Evolutionary conservation across 1,139 yeast genomes (phyloP), one percentile per base, ranked within the genome.

Genomic region (Debaryomycetaceae sp.): DNA sequence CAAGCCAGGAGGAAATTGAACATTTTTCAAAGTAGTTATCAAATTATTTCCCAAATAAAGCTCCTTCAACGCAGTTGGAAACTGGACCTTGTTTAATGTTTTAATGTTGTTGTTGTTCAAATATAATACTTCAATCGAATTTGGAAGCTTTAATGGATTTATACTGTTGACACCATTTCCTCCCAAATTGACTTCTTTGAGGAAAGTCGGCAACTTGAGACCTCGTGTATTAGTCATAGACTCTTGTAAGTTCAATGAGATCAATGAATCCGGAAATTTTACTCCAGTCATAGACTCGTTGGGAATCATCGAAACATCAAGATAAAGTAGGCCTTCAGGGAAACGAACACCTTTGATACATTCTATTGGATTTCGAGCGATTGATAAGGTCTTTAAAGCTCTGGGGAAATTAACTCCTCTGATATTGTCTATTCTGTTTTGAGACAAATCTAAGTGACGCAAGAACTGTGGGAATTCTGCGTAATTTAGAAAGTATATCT

Each of bases 251-350:
- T 72, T 72, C 35, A 72, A 58, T 4, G 59, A 60, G 15, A 52
- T 49, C 28, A 68, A 51, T 59, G 55, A 61, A 39, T 72, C 78
- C 0, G 78, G 78, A 40, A 72, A 70, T 41, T 68, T 69, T 8
- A 72, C 64, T 0, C 77, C 75, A 0, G 76, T 64, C 78, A 72
- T 71, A 5, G 75, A 64, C 44, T 72, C 78, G 46, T 70, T 72
- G 4, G 78, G 77, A 11, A 71, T 63, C 43, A 68, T 65, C 3
- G 75, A 68, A 5, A 69, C 47, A 43, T 72, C 77, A 45, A 72
- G 56, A 43, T 58, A 59, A 34, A 54, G 55, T 34, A 72, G 49
- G 13, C 52, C 44, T 17, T 69, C 75, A 3, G 77, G 77, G 38
- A 72, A 70, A 40, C 60, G 64, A 13, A 59, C 66, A 7, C 75